Base-by-base conservation (phyloP, 192 early-diverging fungal species). In the Linderina pennispora region DNA sequence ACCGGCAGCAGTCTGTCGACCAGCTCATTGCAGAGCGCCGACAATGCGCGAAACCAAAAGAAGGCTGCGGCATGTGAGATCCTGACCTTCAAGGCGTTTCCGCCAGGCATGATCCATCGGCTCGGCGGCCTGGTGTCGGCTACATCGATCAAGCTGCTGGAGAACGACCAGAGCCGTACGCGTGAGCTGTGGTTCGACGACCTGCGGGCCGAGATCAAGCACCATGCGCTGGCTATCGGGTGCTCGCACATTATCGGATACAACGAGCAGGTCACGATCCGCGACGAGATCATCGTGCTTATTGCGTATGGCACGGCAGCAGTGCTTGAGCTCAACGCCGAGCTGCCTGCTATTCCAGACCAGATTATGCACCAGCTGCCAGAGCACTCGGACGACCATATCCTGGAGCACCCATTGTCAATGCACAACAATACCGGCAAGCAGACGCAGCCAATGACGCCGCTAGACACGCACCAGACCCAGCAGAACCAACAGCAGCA, bases 241-340 rank as follows among this genome's bases (percentile, higher is more conserved):
- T 90, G 87, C 45, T 63, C 80, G 21, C 70, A 83, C 40, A 68
- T 90, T 19, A 68, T 88, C 31, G 88, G 88, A 33, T 90, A 90
- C 61, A 67, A 73, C 11, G 88, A 90, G 46, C 59, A 58, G 2
- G 64, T 74, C 8, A 75, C 72, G 13, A 80, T 90, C 34, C 70
- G 61, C 37, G 83, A 85, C 28, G 87, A 88, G 21, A 50, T 88
- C 4, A 70, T 60, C 71, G 39, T 78, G 0, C 65, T 90, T 15
- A 74, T 83, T 5, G 86, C 81, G 21, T 69, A 65, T 25, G 88
- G 88, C n/a, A 90, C 88, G 11, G 88, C 88, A 0, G 84, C 82
- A 15, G 74, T 73, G 13, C 35, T 80, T n/a, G 79, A 77, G 18
- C 51, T 89, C 21, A 53, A 53, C 23, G 43, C 5, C 28, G 54